These are phyloP conservation scores for Trametes meyenii DNA, from an alignment of 768 basidiomycete species.

Conservation along the genomic window DNA sequence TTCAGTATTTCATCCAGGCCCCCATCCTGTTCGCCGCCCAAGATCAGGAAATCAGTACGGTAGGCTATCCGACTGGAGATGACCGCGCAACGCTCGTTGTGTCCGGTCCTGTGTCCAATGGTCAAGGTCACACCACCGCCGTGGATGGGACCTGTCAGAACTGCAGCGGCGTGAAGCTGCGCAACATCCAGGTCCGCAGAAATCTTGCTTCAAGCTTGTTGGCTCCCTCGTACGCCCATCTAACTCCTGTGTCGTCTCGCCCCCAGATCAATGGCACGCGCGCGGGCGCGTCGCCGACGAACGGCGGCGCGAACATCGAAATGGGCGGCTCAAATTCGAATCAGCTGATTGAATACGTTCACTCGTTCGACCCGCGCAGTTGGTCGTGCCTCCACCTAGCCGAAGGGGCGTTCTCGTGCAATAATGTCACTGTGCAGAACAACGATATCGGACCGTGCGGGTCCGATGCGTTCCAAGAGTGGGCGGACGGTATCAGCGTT, in stretches of 20 bases:
- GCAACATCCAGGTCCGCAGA: conserved; percentile 67
- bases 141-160: conserved; percentile 64
- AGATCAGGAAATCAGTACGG: conserved; percentile 81
- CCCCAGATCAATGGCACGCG: conserved; percentile 75
- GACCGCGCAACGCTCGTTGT: conserved; percentile 73
- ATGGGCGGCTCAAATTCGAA: conserved; percentile 75
- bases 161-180: conserved; percentile 62
- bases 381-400: conserved; percentile 84
- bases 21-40: conserved; percentile 68
- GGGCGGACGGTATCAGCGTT: conserved; percentile 84
- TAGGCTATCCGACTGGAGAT: conserved; percentile 70
- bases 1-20: conserved; percentile 63
- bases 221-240: not conserved
- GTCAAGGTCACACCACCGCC: conserved; percentile 71
- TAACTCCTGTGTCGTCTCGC: conserved; percentile 1
- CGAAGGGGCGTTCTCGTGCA: conserved; percentile 70
- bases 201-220: not conserved
- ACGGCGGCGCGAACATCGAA: conserved; percentile 80
- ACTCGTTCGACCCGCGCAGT: conserved; percentile 72
- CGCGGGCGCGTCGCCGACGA: conserved; percentile 49
- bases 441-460: conserved; percentile 87
- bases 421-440: conserved; percentile 66
- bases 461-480: conserved; percentile 61
- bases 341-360: conserved; percentile 79
- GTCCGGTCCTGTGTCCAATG: conserved; percentile 61